Evolutionary conservation across 2,329 filamentous ascomycete genomes (phyloP), one percentile per base, ranked within the genome.

Genomic region (Monilinia fructicola): DNA sequence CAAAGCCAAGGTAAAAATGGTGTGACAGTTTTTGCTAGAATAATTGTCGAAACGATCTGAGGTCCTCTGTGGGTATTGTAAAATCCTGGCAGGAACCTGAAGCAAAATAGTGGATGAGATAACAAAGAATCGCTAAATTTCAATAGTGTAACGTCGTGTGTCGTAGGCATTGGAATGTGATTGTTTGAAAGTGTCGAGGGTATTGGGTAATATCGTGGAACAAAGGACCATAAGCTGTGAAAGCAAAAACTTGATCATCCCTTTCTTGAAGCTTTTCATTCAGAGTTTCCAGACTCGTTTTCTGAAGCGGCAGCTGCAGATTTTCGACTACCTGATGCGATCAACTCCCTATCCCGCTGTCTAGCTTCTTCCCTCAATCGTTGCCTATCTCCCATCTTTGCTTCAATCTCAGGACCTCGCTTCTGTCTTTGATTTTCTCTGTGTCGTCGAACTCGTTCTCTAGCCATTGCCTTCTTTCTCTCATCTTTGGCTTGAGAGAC

Each of bases 401-500:
- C 18, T 18, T 58, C 62, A 21, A 50, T 21, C 6, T 64, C 42
- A 2, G 44, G 21, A 31, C 31, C 53, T 46, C 31, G 61, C 23
- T 55, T 64, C 14, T 46, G 26, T 35, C 42, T 56, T 38, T 64
- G 61, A 31, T 35, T 56, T 23, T 64, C 50, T 46, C 61, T 64
- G 40, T 64, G 52, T 38, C 50, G n/a, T 46, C 61, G 61, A 44
- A 55, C 50, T 21, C 61, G 50, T 35, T 64, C 61, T 46, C 48
- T 54, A 35, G 61, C 52, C 61, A 64, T 44, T 4, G 61, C 50
- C 18, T 44, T 64, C 21, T 64, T 64, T 35, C 61, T 56, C 38
- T 64, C 61, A 35, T 64, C 61, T 64, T 64, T 56, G 4, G 35
- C 61, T 21, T 64, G 38, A 11, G 50, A 40, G 3, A 46, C 23